Base-by-base conservation (phyloP, 352 stramenopile species). In the Pythium chondricola region DNA sequence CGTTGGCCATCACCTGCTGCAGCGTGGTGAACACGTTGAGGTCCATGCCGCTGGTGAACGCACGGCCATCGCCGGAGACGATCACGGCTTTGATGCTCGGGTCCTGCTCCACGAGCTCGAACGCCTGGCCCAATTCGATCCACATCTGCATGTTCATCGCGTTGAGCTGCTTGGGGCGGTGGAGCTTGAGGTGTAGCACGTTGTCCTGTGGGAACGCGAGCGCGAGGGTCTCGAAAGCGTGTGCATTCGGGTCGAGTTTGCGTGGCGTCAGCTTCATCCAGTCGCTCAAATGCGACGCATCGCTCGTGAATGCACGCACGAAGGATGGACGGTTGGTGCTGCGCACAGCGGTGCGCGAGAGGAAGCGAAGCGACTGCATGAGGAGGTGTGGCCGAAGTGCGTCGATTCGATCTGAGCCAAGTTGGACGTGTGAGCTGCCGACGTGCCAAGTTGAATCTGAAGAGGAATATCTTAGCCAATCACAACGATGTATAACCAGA, bases 141-240 rank as follows among this genome's bases (percentile, higher is more conserved):
- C 85, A 96, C 74, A 95, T 90, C 50, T 85, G 77, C 77, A 96
- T 89, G 62, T 92, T 88, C 67, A 96, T 88, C 25, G 84, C 80
- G 38, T 96, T 96, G 37, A 91, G 57, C 39, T 83, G 72, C 53
- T 83, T 85, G 4, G 87, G 86, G 9, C 85, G 83, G 35, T 91
- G 71, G 22, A 96, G 68, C 48, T 84, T 76, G 39, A 96, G 52
- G 60, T 89, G 72, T 17, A 89, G 52, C 21, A 96, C 77, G 36
- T 80, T 64, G 11, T 65, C 61, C 9, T 66, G 45, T 29, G 71
- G 29, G 16, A 59, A 61, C 37, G 42, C 53, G 27, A 79, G 56
- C 37, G 68, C 65, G 44, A 90, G 33, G 32, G 79, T 88, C 52
- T 88, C 72, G 42, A 86, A 85, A 22, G 59, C 40, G 27, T 71